phyloP scores from a whole-genome alignment of 306 rosid species.

The Vigna nakashimae region DNA sequence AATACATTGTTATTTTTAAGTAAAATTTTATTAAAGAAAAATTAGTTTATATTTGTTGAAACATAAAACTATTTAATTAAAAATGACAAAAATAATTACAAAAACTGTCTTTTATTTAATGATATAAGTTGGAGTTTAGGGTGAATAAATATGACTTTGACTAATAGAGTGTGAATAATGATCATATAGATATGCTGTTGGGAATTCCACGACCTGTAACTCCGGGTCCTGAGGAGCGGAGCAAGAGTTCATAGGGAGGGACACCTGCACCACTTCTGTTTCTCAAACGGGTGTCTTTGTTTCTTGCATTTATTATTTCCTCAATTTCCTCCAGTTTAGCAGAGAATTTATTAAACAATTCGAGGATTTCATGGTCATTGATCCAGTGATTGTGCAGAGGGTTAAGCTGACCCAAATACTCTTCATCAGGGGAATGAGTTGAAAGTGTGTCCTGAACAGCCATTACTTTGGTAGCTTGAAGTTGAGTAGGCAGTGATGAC shows the following conservation, averaged over 20 bases:
- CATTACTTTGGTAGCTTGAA: slow-evolving; percentile 99
- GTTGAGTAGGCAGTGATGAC: slow-evolving; percentile 88
- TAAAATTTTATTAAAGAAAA: too few relatives aligned
- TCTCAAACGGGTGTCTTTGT: slow-evolving; percentile 63
- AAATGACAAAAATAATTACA: too few relatives aligned
- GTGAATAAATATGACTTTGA: background rate
- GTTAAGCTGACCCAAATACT: slow-evolving; percentile 87
- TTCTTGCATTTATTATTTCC: slow-evolving; percentile 71
- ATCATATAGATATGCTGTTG: slow-evolving; percentile 84
- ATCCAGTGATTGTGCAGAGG: slow-evolving; percentile 72
- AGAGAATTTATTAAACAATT: slow-evolving; percentile 64
- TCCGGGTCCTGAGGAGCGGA: slow-evolving; percentile 86
- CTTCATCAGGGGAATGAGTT: slow-evolving; percentile 93
- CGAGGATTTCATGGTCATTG: slow-evolving; percentile 60
- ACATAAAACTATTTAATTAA: too few relatives aligned
- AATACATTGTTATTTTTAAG: too few relatives aligned
- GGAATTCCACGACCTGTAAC: slow-evolving; percentile 96
- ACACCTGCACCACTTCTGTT: slow-evolving; percentile 92
- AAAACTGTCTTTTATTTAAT: too few relatives aligned
- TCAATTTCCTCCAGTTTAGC: slow-evolving; percentile 74
- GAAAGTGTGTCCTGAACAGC: slow-evolving; percentile 95
- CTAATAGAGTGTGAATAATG: background rate
- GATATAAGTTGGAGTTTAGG: too few relatives aligned
- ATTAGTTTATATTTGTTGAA: too few relatives aligned
- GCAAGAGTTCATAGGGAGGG: slow-evolving; percentile 86